A percentile compares a stretch with the other conserved stretches of the same genome.
Evolutionary conservation across 495 filamentous ascomycete species (phyloP).

Genomic region (Annulohypoxylon bovei): DNA sequence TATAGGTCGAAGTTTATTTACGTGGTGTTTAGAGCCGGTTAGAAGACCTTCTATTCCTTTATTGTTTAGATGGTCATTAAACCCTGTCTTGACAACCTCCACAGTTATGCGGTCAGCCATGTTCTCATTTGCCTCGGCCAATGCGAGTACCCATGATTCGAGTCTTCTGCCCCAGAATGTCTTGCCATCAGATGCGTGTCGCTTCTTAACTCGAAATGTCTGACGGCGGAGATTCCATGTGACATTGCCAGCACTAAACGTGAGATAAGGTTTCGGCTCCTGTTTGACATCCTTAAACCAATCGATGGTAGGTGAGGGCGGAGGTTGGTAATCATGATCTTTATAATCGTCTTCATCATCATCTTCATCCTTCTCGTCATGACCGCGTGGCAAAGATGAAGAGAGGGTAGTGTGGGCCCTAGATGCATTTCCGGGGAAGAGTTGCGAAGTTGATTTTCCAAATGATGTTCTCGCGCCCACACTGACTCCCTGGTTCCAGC

Average conservation of each 20-base stretch:
- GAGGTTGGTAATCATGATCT: background rate
- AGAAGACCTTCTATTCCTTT: conserved; percentile 18
- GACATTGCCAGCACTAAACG: conserved; percentile 23
- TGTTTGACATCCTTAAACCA: background rate
- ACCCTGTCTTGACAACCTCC: conserved; percentile 30
- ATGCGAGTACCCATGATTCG: conserved; percentile 9
- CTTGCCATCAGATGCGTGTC: background rate
- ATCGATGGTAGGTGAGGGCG: background rate
- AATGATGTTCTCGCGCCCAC: conserved; percentile 37
- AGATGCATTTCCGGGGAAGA: conserved; percentile 21
- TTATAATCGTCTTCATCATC: background rate
- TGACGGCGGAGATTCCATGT: conserved; percentile 37
- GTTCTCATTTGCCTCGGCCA: conserved; percentile 26
- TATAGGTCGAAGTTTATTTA: background rate
- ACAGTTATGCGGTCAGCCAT: conserved; percentile 13
- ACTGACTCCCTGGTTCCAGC: conserved; percentile 54
- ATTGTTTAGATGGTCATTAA: conserved; percentile 16
- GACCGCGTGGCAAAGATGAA: background rate
- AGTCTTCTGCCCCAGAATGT: conserved; percentile 1
- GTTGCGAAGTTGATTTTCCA: conserved; percentile 19
- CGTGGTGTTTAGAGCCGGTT: conserved; percentile 18
- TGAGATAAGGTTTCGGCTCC: background rate
- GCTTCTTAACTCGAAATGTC: background rate
- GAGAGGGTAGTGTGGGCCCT: background rate
- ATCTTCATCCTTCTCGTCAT: background rate